These are phyloP conservation scores for Syncephalis plumigaleata DNA, from an alignment of 371 early-diverging fungal genomes.

Conservation along the genomic window DNA sequence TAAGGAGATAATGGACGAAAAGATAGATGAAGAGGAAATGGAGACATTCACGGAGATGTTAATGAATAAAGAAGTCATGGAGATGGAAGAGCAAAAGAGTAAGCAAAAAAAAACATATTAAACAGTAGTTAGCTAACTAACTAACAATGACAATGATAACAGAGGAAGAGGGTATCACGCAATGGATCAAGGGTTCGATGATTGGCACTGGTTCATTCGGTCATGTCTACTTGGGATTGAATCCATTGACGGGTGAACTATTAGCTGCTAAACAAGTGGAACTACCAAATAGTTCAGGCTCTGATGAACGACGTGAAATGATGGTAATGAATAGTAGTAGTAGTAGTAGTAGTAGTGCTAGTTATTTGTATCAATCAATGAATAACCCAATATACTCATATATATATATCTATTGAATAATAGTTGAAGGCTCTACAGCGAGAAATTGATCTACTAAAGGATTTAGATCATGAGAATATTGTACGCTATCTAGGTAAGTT, in stretches of 20 bases:
- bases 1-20: too few species aligned
- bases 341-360: background rate
- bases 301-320: constrained; percentile 40
- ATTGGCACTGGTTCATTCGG: constrained; percentile 98
- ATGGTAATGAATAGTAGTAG: constrained; percentile 22
- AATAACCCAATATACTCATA: too few species aligned
- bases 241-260: constrained; percentile 62
- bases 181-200: constrained; percentile 75
- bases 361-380: too few species aligned
- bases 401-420: background rate
- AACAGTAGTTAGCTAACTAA: too few species aligned
- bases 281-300: constrained; percentile 46
- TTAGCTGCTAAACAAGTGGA: constrained; percentile 98
- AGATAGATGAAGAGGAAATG: too few species aligned
- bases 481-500: constrained; percentile 73
- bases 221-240: constrained; percentile 84
- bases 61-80: too few species aligned
- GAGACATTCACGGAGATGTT: too few species aligned
- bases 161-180: background rate
- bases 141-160: too few species aligned
- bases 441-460: constrained; percentile 82
- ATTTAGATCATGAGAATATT: constrained; percentile 83
- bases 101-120: too few species aligned
- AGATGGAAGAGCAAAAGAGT: too few species aligned
- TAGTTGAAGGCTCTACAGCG: constrained; percentile 63